phyloP scores from a whole-genome alignment of 768 basidiomycete species.

The Boletus tomentosulus region DNA sequence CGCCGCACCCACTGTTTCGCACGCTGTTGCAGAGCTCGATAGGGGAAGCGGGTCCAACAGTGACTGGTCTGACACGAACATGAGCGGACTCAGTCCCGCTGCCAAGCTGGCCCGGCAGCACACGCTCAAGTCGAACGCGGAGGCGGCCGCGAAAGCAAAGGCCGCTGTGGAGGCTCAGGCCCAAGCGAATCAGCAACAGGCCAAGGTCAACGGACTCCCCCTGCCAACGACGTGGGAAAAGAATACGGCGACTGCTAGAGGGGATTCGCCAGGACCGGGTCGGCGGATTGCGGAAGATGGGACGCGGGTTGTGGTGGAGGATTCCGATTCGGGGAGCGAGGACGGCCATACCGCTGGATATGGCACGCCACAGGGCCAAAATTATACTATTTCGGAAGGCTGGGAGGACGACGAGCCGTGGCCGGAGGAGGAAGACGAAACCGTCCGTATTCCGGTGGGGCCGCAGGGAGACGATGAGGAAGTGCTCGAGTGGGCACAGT shows the following conservation, averaged over 20 bases:
- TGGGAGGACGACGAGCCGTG: slow-evolving; percentile 82
- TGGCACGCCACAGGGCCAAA: slow-evolving; percentile 33
- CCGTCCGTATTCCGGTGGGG: slow-evolving; percentile 46
- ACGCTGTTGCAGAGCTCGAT: slow-evolving; percentile 83
- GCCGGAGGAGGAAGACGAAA: slow-evolving; percentile 70
- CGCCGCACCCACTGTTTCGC: slow-evolving; percentile 69
- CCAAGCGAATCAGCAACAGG: slow-evolving; percentile 14
- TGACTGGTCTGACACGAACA: slow-evolving; percentile 57
- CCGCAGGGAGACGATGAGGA: slow-evolving; percentile 43
- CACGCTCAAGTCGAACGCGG: slow-evolving; percentile 78
- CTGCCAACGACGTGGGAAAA: slow-evolving; percentile 74
- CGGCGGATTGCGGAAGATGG: slow-evolving; percentile 61
- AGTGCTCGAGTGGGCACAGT: slow-evolving; percentile 74
- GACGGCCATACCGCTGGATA: slow-evolving; percentile 41
- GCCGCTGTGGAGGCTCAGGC: slow-evolving; percentile 31
- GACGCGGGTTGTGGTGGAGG: slow-evolving; percentile 59
- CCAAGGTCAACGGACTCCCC: slow-evolving; percentile 31
- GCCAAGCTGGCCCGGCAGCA: slow-evolving; percentile 88
- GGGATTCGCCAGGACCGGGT: slow-evolving; percentile 41
- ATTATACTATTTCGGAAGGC: slow-evolving; percentile 49
- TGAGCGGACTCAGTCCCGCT: slow-evolving; percentile 83
- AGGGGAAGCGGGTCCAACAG: slow-evolving; percentile 36
- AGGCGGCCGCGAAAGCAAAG: slow-evolving; percentile 41
- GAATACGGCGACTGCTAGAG: slow-evolving; percentile 63
- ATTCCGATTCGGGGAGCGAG: slow-evolving; percentile 57